Evolutionary conservation across 2,329 filamentous ascomycete species (phyloP).

Genomic region (Ustulina deusta): DNA sequence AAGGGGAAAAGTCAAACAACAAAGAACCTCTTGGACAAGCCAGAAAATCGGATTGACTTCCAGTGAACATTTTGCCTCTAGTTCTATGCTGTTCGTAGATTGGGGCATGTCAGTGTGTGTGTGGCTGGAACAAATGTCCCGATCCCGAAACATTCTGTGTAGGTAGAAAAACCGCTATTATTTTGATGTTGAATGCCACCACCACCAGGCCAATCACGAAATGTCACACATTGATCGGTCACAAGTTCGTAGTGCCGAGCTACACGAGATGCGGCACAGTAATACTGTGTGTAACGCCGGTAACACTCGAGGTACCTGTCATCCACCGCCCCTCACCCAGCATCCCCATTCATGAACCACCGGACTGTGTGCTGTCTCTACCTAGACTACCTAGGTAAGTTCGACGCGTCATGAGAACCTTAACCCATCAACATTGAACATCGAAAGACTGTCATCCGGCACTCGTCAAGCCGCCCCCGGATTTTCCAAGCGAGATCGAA

Average conservation of each 20-base stretch:
- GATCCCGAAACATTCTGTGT: neutral
- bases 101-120: neutral
- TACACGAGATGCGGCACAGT: neutral
- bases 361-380: too few species aligned
- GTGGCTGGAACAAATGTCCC: neutral
- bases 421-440: neutral
- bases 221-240: neutral
- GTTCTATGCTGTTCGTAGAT: neutral
- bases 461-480: constrained; percentile 1
- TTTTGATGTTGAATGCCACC: neutral
- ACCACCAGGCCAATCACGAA: neutral
- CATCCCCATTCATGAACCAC: neutral
- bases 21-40: neutral
- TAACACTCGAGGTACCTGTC: neutral
- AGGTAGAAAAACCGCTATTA: neutral
- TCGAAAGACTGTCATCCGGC: neutral
- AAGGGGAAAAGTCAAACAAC: neutral
- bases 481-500: neutral
- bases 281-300: constrained; percentile 9
- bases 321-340: neutral
- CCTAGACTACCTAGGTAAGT: too few species aligned
- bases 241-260: neutral
- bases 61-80: neutral
- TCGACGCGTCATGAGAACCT: constrained; percentile 26
- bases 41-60: neutral